These are phyloP conservation scores for Jimgerdemannia flammicorona DNA, from an alignment of 192 early-diverging fungal species.

Conservation along the genomic window DNA sequence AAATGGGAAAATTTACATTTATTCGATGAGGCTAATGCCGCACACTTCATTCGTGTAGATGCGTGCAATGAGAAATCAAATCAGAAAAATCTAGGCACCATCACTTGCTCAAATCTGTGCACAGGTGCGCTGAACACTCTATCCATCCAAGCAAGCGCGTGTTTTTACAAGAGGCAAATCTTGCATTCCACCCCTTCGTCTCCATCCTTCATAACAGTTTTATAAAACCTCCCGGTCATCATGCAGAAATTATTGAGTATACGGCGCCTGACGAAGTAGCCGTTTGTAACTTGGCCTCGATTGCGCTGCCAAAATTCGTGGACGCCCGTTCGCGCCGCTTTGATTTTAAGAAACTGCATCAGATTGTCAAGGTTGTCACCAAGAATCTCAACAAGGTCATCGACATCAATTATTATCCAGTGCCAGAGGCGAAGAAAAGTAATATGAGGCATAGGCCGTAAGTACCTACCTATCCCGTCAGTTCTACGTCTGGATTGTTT, in stretches of 20 bases:
- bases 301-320: slow-evolving; percentile 89
- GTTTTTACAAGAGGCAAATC: too few species aligned
- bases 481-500: too few species aligned
- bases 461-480: not conserved
- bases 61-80: slow-evolving; percentile 97
- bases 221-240: not conserved
- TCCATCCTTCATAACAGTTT: too few species aligned
- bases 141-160: too few species aligned
- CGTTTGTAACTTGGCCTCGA: slow-evolving; percentile 95
- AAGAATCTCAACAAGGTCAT: slow-evolving; percentile 96
- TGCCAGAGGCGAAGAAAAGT: slow-evolving; percentile 76
- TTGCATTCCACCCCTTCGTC: too few species aligned
- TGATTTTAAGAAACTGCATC: slow-evolving; percentile 82
- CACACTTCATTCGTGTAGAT: slow-evolving; percentile 41
- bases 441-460: slow-evolving; percentile 91
- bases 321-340: slow-evolving; percentile 50
- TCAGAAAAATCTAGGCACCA: slow-evolving; percentile 97
- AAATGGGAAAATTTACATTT: too few species aligned
- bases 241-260: slow-evolving; percentile 89
- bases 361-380: slow-evolving; percentile 82
- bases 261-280: slow-evolving; percentile 93
- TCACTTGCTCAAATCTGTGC: slow-evolving; percentile 96
- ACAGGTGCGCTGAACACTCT: slow-evolving; percentile 38
- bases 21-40: too few species aligned
- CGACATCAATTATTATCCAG: slow-evolving; percentile 95